A percentile compares a stretch with the other conserved stretches of the same genome.
Evolutionary conservation across 2,329 filamentous ascomycete genomes (phyloP).

Genomic region (Monosporascus sp.): DNA sequence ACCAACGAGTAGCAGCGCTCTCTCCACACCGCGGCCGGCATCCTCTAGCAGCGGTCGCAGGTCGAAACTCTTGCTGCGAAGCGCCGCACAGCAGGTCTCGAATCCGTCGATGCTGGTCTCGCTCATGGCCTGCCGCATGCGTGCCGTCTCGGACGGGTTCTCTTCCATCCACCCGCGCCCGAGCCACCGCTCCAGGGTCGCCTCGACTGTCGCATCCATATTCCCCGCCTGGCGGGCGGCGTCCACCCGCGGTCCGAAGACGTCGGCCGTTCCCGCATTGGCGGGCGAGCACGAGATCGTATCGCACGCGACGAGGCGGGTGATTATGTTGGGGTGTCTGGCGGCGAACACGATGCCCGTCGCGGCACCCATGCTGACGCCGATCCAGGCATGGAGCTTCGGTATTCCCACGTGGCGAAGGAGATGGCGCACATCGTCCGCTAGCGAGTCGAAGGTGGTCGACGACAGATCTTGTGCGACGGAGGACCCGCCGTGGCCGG

Average conservation of each 20-base stretch:
- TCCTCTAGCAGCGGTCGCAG: conserved; percentile 28
- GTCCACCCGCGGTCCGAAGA: conserved; percentile 31
- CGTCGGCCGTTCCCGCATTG: conserved; percentile 30
- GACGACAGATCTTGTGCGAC: conserved; percentile 26
- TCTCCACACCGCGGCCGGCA: conserved; percentile 29
- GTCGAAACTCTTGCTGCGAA: conserved; percentile 33
- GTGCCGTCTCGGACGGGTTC: conserved; percentile 29
- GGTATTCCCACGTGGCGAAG: conserved; percentile 26
- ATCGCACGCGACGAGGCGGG: conserved; percentile 35
- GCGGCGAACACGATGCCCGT: conserved; percentile 34
- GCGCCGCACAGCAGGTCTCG: conserved; percentile 35
- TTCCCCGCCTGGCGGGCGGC: conserved; percentile 28
- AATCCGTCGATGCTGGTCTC: conserved; percentile 35
- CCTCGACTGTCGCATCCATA: conserved; percentile 25
- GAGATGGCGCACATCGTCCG: conserved; percentile 32
- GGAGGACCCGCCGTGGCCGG: conserved; percentile 36
- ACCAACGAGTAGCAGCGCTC: conserved; percentile 33
- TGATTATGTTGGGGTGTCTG: conserved; percentile 32
- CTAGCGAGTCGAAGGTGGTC: conserved; percentile 35
- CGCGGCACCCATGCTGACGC: conserved; percentile 41
- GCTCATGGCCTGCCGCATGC: conserved; percentile 32
- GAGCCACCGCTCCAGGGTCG: conserved; percentile 38
- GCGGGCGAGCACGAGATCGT: conserved; percentile 34
- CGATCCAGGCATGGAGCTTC: conserved; percentile 35
- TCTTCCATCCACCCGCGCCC: conserved; percentile 30